Evolutionary conservation across 2,329 filamentous ascomycete species (phyloP).

Genomic region (Clonostachys byssicola): DNA sequence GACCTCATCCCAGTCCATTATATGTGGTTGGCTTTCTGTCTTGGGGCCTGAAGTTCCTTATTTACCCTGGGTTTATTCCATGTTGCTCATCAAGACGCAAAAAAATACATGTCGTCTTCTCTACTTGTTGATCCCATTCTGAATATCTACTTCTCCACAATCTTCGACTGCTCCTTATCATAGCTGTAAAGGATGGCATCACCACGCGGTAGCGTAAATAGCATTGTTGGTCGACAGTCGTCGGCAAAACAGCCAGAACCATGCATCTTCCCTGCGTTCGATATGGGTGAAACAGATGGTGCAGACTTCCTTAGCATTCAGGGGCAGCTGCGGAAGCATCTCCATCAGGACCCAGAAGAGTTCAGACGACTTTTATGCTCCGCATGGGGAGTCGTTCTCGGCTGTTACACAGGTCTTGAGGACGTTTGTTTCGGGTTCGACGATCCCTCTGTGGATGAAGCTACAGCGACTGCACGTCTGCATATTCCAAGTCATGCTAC

Average conservation of each 20-base stretch:
- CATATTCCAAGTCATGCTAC: too few relatives aligned
- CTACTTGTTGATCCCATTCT: too few relatives aligned
- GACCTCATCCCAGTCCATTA: too few relatives aligned
- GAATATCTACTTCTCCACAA: too few relatives aligned
- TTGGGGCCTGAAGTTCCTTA: too few relatives aligned
- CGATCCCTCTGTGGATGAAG: neutral
- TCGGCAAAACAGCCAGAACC: constrained; percentile 6
- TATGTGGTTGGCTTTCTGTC: too few relatives aligned
- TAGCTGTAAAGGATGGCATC: too few relatives aligned
- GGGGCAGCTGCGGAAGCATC: neutral
- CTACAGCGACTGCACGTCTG: neutral
- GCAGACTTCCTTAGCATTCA: constrained; percentile 1
- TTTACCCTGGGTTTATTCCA: too few relatives aligned
- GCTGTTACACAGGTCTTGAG: constrained; percentile 12
- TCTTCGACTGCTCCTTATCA: too few relatives aligned
- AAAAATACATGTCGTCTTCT: too few relatives aligned
- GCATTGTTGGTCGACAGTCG: neutral
- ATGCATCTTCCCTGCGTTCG: constrained; percentile 11
- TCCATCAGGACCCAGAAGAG: neutral
- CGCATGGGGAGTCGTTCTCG: constrained; percentile 7
- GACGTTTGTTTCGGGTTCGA: constrained; percentile 9
- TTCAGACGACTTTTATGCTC: constrained; percentile 5
- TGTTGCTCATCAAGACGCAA: too few relatives aligned
- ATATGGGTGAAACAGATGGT: constrained; percentile 5
- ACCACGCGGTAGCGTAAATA: too few relatives aligned